phyloP scores from a whole-genome alignment of 2,329 filamentous ascomycete genomes.

The Cladophialophora bantiana region DNA sequence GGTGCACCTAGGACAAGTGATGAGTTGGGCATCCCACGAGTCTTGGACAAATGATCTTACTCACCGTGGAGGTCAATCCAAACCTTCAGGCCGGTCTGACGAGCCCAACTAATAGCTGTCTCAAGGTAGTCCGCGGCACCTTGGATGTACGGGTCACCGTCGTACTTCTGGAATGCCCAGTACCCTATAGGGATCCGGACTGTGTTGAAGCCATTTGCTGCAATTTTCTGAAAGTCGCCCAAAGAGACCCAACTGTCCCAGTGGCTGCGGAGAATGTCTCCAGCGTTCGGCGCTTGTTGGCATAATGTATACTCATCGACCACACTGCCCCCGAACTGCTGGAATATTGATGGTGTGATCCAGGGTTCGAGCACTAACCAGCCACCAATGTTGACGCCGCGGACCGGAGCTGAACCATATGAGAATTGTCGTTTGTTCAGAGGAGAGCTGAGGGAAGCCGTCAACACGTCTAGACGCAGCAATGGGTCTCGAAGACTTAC shows the following conservation, averaged over 20 bases:
- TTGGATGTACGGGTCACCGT: constrained; percentile 67
- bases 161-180: constrained; percentile 64
- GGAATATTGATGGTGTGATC: constrained; percentile 69
- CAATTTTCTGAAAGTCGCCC: constrained; percentile 64
- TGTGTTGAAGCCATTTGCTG: constrained; percentile 61
- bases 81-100: constrained; percentile 65
- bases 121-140: constrained; percentile 67
- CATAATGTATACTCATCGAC: constrained; percentile 66
- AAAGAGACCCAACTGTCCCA: constrained; percentile 66
- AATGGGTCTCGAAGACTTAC: constrained; percentile 25
- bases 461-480: not conserved
- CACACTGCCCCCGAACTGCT: constrained; percentile 52
- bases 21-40: constrained; percentile 20
- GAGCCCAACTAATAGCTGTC: constrained; percentile 65
- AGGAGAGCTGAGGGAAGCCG: constrained; percentile 29
- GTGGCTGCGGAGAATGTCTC: constrained; percentile 58
- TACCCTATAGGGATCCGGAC: constrained; percentile 72
- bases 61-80: constrained; percentile 70
- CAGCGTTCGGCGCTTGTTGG: constrained; percentile 59
- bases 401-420: constrained; percentile 34
- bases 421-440: constrained; percentile 35
- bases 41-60: constrained; percentile 22
- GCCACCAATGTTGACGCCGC: constrained; percentile 70
- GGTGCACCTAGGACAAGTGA: constrained; percentile 52
- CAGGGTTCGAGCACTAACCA: constrained; percentile 71